These are phyloP conservation scores for Suillus subalutaceus DNA, from an alignment of 768 basidiomycete genomes.

Conservation along the genomic window DNA sequence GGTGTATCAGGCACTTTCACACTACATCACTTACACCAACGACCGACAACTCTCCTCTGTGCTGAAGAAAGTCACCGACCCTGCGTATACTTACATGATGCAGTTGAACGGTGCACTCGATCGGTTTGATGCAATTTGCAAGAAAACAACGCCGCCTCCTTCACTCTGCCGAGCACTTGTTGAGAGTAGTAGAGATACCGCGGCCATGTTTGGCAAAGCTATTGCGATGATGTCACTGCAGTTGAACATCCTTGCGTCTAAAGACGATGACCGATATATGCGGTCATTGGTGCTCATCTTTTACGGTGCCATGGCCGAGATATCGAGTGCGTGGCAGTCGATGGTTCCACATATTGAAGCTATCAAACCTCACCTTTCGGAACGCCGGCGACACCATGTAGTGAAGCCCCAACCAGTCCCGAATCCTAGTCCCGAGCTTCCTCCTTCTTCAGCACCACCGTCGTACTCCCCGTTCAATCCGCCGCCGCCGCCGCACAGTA, in stretches of 20 bases:
- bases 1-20: conserved; percentile 85
- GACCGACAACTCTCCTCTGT: conserved; percentile 83
- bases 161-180: conserved; percentile 75
- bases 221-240: conserved; percentile 81
- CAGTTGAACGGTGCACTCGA: conserved; percentile 88
- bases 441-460: conserved; percentile 31
- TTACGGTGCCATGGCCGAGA: conserved; percentile 88
- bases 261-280: conserved; percentile 86
- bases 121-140: conserved; percentile 83
- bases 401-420: conserved; percentile 34
- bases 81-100: conserved; percentile 79
- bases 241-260: conserved; percentile 70
- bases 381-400: conserved; percentile 39
- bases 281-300: conserved; percentile 85
- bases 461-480: conserved; percentile 26
- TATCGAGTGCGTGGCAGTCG: conserved; percentile 81
- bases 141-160: conserved; percentile 68
- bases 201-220: conserved; percentile 86
- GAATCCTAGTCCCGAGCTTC: conserved; percentile 30
- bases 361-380: conserved; percentile 64
- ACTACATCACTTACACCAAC: conserved; percentile 81
- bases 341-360: conserved; percentile 73
- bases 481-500: conserved; percentile 23
- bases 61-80: conserved; percentile 82
- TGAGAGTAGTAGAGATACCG: conserved; percentile 82